These are phyloP conservation scores for Pouteria glomerata DNA, from an alignment of 148 eudicot species.

Conservation along the genomic window DNA sequence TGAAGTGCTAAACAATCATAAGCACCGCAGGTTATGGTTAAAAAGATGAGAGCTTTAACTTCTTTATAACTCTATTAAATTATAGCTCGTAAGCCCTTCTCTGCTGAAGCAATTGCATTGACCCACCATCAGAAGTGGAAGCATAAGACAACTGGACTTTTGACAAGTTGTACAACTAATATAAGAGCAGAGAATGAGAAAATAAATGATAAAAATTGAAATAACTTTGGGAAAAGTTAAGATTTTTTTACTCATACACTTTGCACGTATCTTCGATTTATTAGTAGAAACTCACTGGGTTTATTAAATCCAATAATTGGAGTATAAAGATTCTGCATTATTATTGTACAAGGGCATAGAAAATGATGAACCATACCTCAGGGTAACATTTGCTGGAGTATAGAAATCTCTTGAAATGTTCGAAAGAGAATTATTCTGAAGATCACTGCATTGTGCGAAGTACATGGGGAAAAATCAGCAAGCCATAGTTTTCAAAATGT, in stretches of 20 bases:
- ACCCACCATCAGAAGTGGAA: not conserved
- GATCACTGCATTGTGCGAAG: slow-evolving; percentile 57
- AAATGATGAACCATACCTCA: slow-evolving; percentile 43
- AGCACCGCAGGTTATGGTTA: not conserved
- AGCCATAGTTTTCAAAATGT: slow-evolving; percentile 1
- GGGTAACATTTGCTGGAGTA: slow-evolving; percentile 58
- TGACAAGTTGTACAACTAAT: no score
- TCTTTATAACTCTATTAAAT: no score
- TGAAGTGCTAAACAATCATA: not conserved
- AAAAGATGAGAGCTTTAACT: no score
- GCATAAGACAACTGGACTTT: not conserved
- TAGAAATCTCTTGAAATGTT: slow-evolving; percentile 45
- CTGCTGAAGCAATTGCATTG: not conserved
- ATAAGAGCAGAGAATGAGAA: no score
- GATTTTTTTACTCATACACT: no score
- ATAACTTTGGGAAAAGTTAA: no score
- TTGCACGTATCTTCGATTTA: not conserved
- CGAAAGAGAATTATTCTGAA: slow-evolving; percentile 57
- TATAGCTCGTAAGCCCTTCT: no score
- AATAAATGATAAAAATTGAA: no score
- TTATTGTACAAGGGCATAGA: not conserved
- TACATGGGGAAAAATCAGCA: slow-evolving; percentile 2
- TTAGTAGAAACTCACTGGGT: not conserved
- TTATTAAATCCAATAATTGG: not conserved
- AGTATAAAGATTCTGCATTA: not conserved